Percentiles rank a stretch among this genome's conserved stretches.
phyloP scores from a whole-genome alignment of 177 flowering plant species.

The Tripterygium wilfordii region DNA sequence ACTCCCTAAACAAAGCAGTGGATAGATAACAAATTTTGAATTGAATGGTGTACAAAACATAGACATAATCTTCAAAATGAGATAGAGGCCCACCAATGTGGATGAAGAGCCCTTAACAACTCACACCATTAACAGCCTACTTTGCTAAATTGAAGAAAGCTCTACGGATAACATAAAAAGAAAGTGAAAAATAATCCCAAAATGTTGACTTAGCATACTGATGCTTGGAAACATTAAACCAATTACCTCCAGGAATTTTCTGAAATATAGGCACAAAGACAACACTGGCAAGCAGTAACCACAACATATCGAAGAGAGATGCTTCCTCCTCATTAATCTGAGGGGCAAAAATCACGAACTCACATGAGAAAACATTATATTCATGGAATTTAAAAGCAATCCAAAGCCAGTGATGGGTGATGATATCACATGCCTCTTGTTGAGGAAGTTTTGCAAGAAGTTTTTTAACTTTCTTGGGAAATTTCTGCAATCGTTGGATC shows the following conservation, averaged over 20 bases:
- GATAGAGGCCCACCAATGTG: neutral
- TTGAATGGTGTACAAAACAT: too few relatives aligned
- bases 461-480: slow-evolving; percentile 72
- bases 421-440: slow-evolving; percentile 61
- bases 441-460: slow-evolving; percentile 72
- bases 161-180: too few relatives aligned
- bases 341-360: slow-evolving; percentile 5
- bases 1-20: slow-evolving; percentile 63
- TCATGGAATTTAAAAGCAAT: neutral
- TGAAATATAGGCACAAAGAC: slow-evolving; percentile 96
- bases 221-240: neutral
- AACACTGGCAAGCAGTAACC: slow-evolving; percentile 98
- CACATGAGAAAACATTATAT: slow-evolving; percentile 5
- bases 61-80: neutral
- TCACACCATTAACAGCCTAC: too few relatives aligned
- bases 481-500: slow-evolving; percentile 46
- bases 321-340: slow-evolving; percentile 99
- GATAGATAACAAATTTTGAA: slow-evolving; percentile 7
- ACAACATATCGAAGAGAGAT: slow-evolving; percentile 87
- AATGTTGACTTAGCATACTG: too few relatives aligned
- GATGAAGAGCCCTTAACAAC: too few relatives aligned
- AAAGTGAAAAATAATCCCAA: too few relatives aligned
- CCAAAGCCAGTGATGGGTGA: slow-evolving; percentile 1
- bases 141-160: too few relatives aligned
- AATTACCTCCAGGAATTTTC: slow-evolving; percentile 95